Base-by-base conservation (phyloP, 495 filamentous ascomycete genomes). In the Aspergillus egyptiacus region DNA sequence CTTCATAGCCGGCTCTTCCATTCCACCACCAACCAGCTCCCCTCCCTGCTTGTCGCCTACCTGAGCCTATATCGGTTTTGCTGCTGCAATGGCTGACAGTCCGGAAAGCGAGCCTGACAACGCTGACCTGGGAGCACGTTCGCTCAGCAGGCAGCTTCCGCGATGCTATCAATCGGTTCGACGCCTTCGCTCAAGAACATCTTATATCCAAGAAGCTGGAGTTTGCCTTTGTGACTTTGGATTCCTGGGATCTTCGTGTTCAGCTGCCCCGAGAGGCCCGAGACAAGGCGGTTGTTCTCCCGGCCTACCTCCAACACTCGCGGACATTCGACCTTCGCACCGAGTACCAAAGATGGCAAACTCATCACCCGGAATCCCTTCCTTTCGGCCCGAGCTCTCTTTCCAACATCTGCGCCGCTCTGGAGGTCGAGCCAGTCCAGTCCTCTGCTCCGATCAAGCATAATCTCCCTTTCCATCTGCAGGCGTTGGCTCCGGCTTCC, bases 51-150 rank as follows among this genome's bases (percentile, higher is more conserved):
- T 42, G 46, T 54, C 44, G 37, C 45, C 38, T 14, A 10, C 20
- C 47, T 25, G 45, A 36, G 49, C 48, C 49, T 49, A 41, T 40
- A 47, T 55, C 54, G 51, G 55, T 54, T 53, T 31, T 55, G 49
- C 36, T 50, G 44, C 40, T 54, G 47, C 43, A 56, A 54, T 61
- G 54, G 55, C 69, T 69, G 58, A 69, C 58, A 52, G 55, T 59
- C 49, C 56, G 32, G 50, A 58, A 61, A 95, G 91, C 93, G 67
- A 96, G 91, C 70, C 77, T 98, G 67, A 98, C 93, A 20, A 98
- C 93, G 48, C 75, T 98, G 56, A 96, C 93, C 31, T 97, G 94
- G 94, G 93, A 98, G 68, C 90, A 98, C 70, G 94, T 97, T 59
- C 86, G 94, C 60, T 89, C 88, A 52, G 91, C 94, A 57, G 93